Conservation (phyloP, 2,329 filamentous ascomycete species). For the Hymenoscyphus linearis region DNA sequence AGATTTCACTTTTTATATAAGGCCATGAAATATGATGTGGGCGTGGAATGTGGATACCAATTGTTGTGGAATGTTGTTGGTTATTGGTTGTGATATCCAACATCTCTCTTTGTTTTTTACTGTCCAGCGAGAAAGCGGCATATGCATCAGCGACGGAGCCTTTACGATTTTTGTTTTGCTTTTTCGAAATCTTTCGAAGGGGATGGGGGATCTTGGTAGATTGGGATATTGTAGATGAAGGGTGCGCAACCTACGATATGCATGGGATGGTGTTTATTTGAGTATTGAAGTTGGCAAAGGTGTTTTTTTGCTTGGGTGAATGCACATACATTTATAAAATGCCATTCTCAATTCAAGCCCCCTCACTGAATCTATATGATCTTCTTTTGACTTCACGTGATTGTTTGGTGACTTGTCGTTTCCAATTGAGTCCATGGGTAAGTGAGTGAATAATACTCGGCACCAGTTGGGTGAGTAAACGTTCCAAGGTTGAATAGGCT, state of each 20-base stretch:
- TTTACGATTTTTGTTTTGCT: not conserved
- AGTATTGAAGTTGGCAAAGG: not conserved
- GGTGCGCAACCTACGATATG: not conserved
- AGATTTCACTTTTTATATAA: not conserved
- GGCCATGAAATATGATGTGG: not conserved
- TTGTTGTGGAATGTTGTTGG: slow-evolving; percentile 5
- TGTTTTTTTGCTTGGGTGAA: not conserved
- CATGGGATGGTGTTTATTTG: not conserved
- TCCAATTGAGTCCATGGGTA: no score
- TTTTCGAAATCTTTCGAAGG: not conserved
- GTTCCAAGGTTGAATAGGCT: no score
- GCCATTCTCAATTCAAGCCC: not conserved
- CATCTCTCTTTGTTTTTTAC: not conserved
- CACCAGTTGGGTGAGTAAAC: no score
- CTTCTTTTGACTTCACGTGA: no score
- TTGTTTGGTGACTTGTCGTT: no score
- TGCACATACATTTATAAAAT: not conserved
- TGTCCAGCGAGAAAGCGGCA: slow-evolving; percentile 8
- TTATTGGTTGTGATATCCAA: not conserved
- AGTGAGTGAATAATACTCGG: no score
- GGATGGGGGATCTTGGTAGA: not conserved
- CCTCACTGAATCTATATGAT: not conserved
- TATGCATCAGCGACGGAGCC: slow-evolving; percentile 13
- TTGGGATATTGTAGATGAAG: not conserved
- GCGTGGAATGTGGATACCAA: slow-evolving; percentile 9